Base-by-base conservation (phyloP, 306 rosid species). In the Glycine tomentella region DNA sequence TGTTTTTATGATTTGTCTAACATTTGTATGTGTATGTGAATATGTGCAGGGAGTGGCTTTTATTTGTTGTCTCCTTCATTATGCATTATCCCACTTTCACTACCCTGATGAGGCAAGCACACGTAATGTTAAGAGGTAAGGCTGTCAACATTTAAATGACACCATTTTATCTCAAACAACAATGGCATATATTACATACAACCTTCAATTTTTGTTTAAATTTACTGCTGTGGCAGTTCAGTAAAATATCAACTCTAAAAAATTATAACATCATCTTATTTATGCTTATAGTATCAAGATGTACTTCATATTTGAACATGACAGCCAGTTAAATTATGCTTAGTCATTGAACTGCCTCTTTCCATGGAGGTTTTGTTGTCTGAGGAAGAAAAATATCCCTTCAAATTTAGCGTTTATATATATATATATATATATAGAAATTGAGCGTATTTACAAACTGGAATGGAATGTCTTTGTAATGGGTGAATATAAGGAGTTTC, bases 61-160 rank as follows among this genome's bases (percentile, higher is more conserved):
- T 77, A 78, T 90, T 78, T 93, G 93, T 86, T 93, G 94, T 87
- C 81, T 87, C 74, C 71, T 88, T 72, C 90, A 90, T 81, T 86
- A 88, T 75, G 90, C 88, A 67, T 81, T 91, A 74, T 89, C 94
- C 66, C 87, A 83, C 72, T 78, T 91, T 85, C 90, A 45, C 69
- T 90, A 87, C 72, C 90, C 91, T 76, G 88, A 84, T 20, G 85
- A 88, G 82, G 64, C 86, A 82, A 90, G 84, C 86, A 76, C 88
- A 11, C 87, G 91, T 90, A 91, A 83, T 85, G 67, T 73, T 65
- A 87, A 90, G 86, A 95, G 98, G 99, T 93, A 83, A 86, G 88
- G 50, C 42, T 76, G 72, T 76, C 72, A 77, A 79, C 58, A 81
- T 82, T n/a, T 79, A 50, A 38, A 80, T 34, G 13, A 49, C 33